Evolutionary conservation across 2,329 filamentous ascomycete species (phyloP).

Genomic region (Cladophialophora immunda): DNA sequence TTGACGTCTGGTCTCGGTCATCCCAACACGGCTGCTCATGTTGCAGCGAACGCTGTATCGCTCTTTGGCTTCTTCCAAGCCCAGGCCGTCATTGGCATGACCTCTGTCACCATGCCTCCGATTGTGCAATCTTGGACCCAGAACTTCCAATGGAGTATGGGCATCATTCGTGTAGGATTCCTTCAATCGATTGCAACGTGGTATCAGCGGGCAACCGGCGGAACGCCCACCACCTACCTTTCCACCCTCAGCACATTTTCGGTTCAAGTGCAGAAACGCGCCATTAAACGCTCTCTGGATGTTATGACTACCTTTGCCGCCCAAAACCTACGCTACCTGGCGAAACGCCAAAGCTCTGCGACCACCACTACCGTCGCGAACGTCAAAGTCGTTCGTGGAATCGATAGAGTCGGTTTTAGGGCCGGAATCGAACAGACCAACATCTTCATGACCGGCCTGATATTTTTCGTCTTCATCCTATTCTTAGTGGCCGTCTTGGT

Average conservation of each 20-base stretch:
- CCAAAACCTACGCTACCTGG: constrained; percentile 47
- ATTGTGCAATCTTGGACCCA: constrained; percentile 94
- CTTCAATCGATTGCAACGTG: constrained; percentile 90
- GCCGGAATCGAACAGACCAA: constrained; percentile 88
- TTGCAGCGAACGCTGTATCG: constrained; percentile 92
- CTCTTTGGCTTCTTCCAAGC: constrained; percentile 95
- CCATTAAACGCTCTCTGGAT: constrained; percentile 56
- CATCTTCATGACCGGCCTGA: constrained; percentile 88
- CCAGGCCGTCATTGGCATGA: constrained; percentile 89
- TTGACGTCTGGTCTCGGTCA: constrained; percentile 90
- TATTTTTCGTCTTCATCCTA: constrained; percentile 88
- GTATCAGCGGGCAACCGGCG: constrained; percentile 94
- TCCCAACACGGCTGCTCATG: constrained; percentile 91
- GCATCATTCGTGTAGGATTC: constrained; percentile 87
- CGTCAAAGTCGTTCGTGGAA: constrained; percentile 72
- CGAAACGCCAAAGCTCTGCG: constrained; percentile 61
- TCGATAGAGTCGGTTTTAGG: constrained; percentile 87
- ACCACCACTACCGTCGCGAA: constrained; percentile 62
- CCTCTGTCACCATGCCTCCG: constrained; percentile 80
- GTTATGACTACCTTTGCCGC: constrained; percentile 38
- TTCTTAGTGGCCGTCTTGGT: constrained; percentile 77
- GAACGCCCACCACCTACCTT: constrained; percentile 80
- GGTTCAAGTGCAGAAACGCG: constrained; percentile 77
- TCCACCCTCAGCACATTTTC: constrained; percentile 77
- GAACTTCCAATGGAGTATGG: constrained; percentile 98